These are phyloP conservation scores for Mucor racemosus DNA, from an alignment of 371 early-diverging fungal species.

Conservation along the genomic window DNA sequence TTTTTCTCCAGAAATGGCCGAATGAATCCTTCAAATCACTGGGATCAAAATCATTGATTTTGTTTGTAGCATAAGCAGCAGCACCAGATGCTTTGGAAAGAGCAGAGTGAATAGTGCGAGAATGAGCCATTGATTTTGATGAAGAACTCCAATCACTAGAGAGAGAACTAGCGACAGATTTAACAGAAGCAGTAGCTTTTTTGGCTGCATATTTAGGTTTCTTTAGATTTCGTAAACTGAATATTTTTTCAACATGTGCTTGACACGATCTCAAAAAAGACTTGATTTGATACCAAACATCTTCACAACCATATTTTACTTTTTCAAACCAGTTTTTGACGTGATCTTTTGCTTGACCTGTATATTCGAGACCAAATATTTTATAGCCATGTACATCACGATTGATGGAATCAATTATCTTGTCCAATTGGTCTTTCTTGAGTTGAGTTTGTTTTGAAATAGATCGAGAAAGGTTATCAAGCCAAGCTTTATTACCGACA, in stretches of 20 bases:
- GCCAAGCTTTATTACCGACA: slow-evolving; percentile 28
- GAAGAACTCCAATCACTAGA: slow-evolving; percentile 19
- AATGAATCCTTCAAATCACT: slow-evolving; percentile 18
- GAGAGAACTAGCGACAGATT: slow-evolving; percentile 23
- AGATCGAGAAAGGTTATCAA: slow-evolving; percentile 11
- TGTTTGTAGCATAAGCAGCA: slow-evolving; percentile 19
- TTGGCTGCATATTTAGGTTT: slow-evolving; percentile 4
- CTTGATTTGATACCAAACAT: slow-evolving; percentile 4
- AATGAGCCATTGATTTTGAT: slow-evolving; percentile 14
- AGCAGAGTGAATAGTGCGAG: slow-evolving; percentile 16
- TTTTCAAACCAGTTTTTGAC: slow-evolving; percentile 14
- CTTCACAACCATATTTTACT: neutral
- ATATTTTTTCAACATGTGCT: neutral
- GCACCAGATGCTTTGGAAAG: slow-evolving; percentile 10
- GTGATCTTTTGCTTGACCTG: slow-evolving; percentile 14
- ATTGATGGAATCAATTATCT: slow-evolving; percentile 23
- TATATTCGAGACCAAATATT: slow-evolving; percentile 25
- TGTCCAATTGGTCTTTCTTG: slow-evolving; percentile 22
- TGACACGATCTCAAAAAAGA: neutral
- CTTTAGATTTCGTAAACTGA: neutral
- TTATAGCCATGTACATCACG: slow-evolving; percentile 22
- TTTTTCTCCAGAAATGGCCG: slow-evolving; percentile 28
- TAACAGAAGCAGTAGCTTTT: slow-evolving; percentile 13
- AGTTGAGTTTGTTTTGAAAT: slow-evolving; percentile 21
- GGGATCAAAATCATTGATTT: slow-evolving; percentile 4